Evolutionary conservation across 208 protist species (phyloP), one percentile per base, ranked within the genome.

Genomic region (Borovskyia barvae): DNA sequence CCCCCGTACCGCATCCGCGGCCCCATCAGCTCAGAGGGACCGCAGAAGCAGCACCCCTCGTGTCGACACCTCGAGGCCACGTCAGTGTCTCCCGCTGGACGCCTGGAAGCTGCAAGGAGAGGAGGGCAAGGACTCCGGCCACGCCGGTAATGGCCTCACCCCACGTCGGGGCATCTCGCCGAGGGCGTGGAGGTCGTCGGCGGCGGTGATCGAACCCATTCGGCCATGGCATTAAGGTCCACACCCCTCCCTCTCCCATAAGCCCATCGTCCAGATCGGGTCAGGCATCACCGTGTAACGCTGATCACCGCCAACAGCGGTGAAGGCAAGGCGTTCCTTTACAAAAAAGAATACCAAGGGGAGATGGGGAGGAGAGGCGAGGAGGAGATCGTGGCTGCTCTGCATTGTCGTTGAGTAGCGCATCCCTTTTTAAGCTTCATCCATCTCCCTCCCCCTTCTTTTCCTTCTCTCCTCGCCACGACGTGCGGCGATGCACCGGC

Each of bases 151-250:
- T 14, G 57, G 37, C 33, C 12, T 41, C 15, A 26, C 43, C 17
- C 2, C 20, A 15, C 28, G 4, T 28, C 35, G 29, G 26, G 40
- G 48, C 49, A 53, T 58, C 19, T 43, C 57, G 41, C 66, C 66
- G 2, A 42, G 25, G 5, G 47, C 42, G 32, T 64, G 66, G 66
- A 20, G 53, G 42, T 32, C 55, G 4, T 15, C n/a, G n/a, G n/a
- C 37, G 2, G 41, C 37, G n/a, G 26, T 72, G 22, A 37, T 32
- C 0, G 57, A 66, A 0, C 66, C 64, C 43, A 40, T 57, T 3
- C 66, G 45, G 11, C 48, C 45, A 11, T 72, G 66, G 66, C 66
- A 58, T n/a, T 71, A 37, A 67, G n/a, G 12, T n/a, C n/a, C n/a
- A n/a, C n/a, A n/a, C n/a, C n/a, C n/a, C n/a, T n/a, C n/a, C n/a